Base-by-base conservation (phyloP, 2,329 filamentous ascomycete genomes). In the Neonectria magnoliae region DNA sequence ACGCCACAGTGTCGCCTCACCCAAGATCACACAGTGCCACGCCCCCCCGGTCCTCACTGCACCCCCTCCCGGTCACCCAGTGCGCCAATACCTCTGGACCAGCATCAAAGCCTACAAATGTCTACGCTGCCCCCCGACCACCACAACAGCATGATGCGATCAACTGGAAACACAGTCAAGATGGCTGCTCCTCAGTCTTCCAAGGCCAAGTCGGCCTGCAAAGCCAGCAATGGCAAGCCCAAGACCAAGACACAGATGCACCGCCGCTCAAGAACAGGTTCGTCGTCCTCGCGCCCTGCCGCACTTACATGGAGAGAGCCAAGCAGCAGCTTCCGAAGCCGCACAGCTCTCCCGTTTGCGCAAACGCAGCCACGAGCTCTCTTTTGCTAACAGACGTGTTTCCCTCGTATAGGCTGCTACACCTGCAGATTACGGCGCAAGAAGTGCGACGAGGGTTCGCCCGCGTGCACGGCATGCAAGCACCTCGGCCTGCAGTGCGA, bases 241-340 rank as follows among this genome's bases (percentile, higher is more conserved):
- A 93, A 92, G 82, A 83, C 87, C 76, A 91, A 92, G 81, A 83
- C 89, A 75, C 95, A 97, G 84, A 94, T 96, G 90, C 95, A 98
- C 81, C 90, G 94, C 79, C 89, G 95, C 76, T 98, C 95, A 81
- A 90, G 95, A 82, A 97, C 94, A 89, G 94, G 94, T 97, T 87
- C 77, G 91, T 88, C 59, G 66, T 64, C 36, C 25, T 33, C 33
- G 33, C 22, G 36, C 60, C 53, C 57, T 55, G 33, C 64, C 62
- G 73, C 70, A 76, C 76, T 79, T 78, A 77, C 68, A 77, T 71
- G 48, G 16, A 5, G 9, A 50, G 10, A 16, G 36, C 36, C 36
- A 38, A 38, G 36, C 36, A 38, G 36, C 29, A 29, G 25, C 25
- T 25, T 29, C 36, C 62, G 52, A 63, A 65, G 56, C 44, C 59